Base-by-base conservation (phyloP, 305 asterid species). In the Plantago coronopus region DNA sequence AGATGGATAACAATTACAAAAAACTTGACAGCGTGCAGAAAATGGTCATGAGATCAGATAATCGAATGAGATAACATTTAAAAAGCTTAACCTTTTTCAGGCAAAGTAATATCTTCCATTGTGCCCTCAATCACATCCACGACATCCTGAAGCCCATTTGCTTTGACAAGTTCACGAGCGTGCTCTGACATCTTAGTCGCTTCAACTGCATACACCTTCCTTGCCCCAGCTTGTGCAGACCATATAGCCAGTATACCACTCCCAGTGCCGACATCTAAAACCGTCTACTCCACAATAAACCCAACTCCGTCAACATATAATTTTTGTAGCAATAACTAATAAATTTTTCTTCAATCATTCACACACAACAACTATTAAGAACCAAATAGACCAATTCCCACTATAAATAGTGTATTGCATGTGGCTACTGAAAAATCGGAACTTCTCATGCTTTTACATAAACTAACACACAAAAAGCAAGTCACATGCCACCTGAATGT, bases 151-250 rank as follows among this genome's bases (percentile, higher is more conserved):
- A 89, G 80, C 13, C 75, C 78, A 78, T 94, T 94, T 23, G 95
- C 83, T 73, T 76, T 78, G 51, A 85, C 89, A 69, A 94, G 95
- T 66, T 79, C 77, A 20, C 81, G 75, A 0, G 99, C 97, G 59
- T 85, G 94, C 14, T 81, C 95, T 0, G 97, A 87, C 99, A 94
- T 94, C 79, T 89, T 87, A 37, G 97, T 89, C 63, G 97, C 97
- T 82, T 89, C 97, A 7, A 89, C 99, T 1, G 99, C 99, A 57
- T 89, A 94, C n/a, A 94, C 99, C 76, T 94, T 89, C 74, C 86
- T 82, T 10, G 99, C 99, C 62, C 99, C 99, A 34, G 97, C 99
- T 73, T 85, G 97, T 16, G 99, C 99, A 47, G 94, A 94, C 97
- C 97, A 94, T 75, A 94, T 82, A 59, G 99, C 97, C 56, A 94